These are phyloP conservation scores for Aspergillus novoparasiticus DNA, from an alignment of 2,329 filamentous ascomycete genomes.

Conservation along the genomic window DNA sequence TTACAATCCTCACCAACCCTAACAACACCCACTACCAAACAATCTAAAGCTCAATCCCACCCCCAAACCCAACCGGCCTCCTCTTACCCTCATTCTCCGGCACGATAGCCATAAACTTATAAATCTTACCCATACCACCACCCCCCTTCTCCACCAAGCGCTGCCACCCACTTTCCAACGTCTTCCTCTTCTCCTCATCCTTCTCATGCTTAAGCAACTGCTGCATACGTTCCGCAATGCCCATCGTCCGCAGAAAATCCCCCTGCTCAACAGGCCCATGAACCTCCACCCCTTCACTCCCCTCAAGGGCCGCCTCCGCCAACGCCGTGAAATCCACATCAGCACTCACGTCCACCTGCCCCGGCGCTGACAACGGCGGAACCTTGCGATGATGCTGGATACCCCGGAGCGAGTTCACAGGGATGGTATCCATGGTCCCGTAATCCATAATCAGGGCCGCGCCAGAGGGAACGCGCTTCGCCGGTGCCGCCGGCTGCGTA, in stretches of 20 bases:
- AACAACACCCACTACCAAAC: not conserved
- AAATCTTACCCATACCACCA: slow-evolving; percentile 89
- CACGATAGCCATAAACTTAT: slow-evolving; percentile 89
- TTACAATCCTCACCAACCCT: not conserved
- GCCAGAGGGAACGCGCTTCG: slow-evolving; percentile 69
- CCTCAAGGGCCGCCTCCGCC: slow-evolving; percentile 76
- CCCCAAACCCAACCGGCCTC: slow-evolving; percentile 89
- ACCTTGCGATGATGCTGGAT: slow-evolving; percentile 77
- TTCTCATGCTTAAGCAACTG: slow-evolving; percentile 59
- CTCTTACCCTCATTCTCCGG: slow-evolving; percentile 75
- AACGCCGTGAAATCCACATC: slow-evolving; percentile 92
- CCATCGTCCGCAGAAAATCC: slow-evolving; percentile 76
- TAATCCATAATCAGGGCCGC: slow-evolving; percentile 97
- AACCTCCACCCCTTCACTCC: slow-evolving; percentile 80
- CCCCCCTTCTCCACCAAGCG: slow-evolving; percentile 80
- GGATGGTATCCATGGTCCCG: slow-evolving; percentile 76
- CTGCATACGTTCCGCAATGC: slow-evolving; percentile 75
- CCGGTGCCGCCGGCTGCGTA: slow-evolving; percentile 39
- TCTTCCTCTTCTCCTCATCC: slow-evolving; percentile 57
- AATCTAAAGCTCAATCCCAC: slow-evolving; percentile 47
- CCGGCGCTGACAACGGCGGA: slow-evolving; percentile 77
- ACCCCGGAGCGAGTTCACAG: slow-evolving; percentile 85
- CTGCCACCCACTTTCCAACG: slow-evolving; percentile 74
- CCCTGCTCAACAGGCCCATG: slow-evolving; percentile 90
- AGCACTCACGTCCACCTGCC: slow-evolving; percentile 82